A percentile compares a stretch with the other conserved stretches of the same genome.
Evolutionary conservation across 768 basidiomycete genomes (phyloP).

Genomic region (Suillus tomentosus): DNA sequence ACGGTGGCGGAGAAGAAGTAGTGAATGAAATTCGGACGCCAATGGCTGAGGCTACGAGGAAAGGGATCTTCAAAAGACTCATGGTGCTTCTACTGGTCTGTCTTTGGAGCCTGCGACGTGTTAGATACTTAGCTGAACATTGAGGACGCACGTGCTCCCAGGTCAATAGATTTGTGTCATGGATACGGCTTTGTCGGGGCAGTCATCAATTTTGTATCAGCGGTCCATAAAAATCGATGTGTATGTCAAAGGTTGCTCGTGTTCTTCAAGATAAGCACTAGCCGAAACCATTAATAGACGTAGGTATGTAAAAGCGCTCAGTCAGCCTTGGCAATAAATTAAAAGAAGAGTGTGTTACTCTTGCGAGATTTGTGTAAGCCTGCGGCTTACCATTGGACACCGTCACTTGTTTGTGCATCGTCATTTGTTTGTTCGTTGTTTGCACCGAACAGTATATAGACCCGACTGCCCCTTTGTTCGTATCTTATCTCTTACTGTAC

Average conservation of each 20-base stretch:
- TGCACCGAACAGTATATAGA: too few relatives aligned
- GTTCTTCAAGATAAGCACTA: neutral
- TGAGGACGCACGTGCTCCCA: neutral
- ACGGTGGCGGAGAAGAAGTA: slow-evolving; percentile 25
- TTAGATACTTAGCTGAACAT: neutral
- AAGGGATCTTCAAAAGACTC: slow-evolving; percentile 22
- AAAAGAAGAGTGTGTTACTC: too few relatives aligned
- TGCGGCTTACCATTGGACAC: too few relatives aligned
- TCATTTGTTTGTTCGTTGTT: too few relatives aligned
- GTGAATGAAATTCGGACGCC: slow-evolving; percentile 30
- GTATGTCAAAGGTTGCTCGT: neutral
- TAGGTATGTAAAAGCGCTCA: neutral
- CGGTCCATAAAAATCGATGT: neutral
- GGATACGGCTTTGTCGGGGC: neutral
- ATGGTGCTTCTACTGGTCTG: slow-evolving; percentile 7
- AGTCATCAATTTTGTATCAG: neutral
- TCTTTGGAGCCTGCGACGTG: neutral
- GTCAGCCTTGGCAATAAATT: neutral
- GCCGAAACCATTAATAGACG: neutral
- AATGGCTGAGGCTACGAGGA: slow-evolving; percentile 27
- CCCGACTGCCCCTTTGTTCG: too few relatives aligned
- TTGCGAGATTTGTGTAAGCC: too few relatives aligned
- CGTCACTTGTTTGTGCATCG: too few relatives aligned
- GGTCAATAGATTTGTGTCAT: neutral
- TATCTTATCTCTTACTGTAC: too few relatives aligned